phyloP scores from a whole-genome alignment of 2,329 filamentous ascomycete species.

The Xylaria sp. region DNA sequence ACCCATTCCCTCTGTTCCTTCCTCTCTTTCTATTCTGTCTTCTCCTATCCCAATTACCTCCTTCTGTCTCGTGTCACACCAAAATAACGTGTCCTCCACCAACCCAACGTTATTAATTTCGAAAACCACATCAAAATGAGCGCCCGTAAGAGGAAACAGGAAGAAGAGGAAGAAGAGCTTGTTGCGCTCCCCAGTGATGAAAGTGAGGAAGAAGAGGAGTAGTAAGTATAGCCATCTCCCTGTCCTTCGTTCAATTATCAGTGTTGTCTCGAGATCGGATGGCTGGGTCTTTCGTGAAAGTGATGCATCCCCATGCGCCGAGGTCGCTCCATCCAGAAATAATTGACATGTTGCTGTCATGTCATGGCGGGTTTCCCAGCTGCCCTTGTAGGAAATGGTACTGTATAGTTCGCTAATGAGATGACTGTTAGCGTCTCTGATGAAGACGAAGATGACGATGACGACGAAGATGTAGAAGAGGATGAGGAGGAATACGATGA shows the following conservation, averaged over 20 bases:
- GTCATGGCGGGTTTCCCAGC: neutral
- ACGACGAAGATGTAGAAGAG: slow-evolving; percentile 47
- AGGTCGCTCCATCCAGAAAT: slow-evolving; percentile 31
- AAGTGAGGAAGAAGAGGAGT: slow-evolving; percentile 51
- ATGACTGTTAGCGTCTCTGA: slow-evolving; percentile 44
- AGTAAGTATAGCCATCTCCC: slow-evolving; percentile 42
- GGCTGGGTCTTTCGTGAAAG: slow-evolving; percentile 31
- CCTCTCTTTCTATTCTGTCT: slow-evolving; percentile 32
- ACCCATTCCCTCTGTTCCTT: slow-evolving; percentile 41
- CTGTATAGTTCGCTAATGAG: slow-evolving; percentile 19
- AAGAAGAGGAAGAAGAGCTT: slow-evolving; percentile 50
- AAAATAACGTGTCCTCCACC: slow-evolving; percentile 19
- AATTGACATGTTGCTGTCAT: neutral
- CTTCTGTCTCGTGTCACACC: slow-evolving; percentile 30
- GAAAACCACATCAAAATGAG: slow-evolving; percentile 42
- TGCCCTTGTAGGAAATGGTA: neutral
- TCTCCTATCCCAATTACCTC: slow-evolving; percentile 38
- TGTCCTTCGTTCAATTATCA: slow-evolving; percentile 10
- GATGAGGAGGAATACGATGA: slow-evolving; percentile 48
- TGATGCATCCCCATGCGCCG: slow-evolving; percentile 35
- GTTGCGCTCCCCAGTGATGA: slow-evolving; percentile 51
- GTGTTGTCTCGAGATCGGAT: neutral
- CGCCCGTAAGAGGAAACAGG: slow-evolving; percentile 50
- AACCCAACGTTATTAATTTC: slow-evolving; percentile 14
- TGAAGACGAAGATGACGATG: slow-evolving; percentile 48